Conservation (phyloP, 768 basidiomycete genomes). For the Tylopilus subfusipes region DNA sequence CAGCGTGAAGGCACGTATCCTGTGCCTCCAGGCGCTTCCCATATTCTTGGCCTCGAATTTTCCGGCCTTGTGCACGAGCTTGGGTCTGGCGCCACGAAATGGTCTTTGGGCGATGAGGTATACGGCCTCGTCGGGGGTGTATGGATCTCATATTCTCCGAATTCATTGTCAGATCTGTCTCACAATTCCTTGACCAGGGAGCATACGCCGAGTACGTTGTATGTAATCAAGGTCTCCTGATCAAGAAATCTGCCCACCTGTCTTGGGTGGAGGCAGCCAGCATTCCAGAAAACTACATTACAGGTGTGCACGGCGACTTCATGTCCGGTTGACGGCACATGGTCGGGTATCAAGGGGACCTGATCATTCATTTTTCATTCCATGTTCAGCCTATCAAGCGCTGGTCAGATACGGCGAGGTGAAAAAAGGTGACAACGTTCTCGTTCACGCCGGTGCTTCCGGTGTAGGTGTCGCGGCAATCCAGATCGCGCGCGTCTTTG, state of each 20-base stretch:
- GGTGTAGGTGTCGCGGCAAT: slow-evolving; percentile 88
- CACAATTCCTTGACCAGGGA: slow-evolving; percentile 47
- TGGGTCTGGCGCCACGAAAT: slow-evolving; percentile 48
- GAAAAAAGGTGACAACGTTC: slow-evolving; percentile 65
- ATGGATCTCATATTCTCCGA: slow-evolving; percentile 27
- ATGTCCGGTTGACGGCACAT: slow-evolving; percentile 3
- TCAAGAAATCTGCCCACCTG: slow-evolving; percentile 70
- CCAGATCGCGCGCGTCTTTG: slow-evolving; percentile 73
- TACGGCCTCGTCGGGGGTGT: slow-evolving; percentile 80
- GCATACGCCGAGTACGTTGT: slow-evolving; percentile 88
- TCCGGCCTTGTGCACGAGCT: slow-evolving; percentile 60
- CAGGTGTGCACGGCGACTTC: slow-evolving; percentile 48
- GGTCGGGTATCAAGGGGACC: background rate
- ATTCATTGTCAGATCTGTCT: background rate
- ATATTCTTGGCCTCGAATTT: slow-evolving; percentile 86
- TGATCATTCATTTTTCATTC: slow-evolving; percentile 1
- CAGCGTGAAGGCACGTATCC: slow-evolving; percentile 77
- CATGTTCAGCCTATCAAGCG: slow-evolving; percentile 53
- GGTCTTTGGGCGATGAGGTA: slow-evolving; percentile 67
- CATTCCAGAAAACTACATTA: slow-evolving; percentile 85
- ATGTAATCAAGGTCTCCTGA: slow-evolving; percentile 59
- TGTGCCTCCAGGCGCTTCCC: slow-evolving; percentile 68
- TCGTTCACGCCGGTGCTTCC: slow-evolving; percentile 89
- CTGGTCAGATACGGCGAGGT: slow-evolving; percentile 66
- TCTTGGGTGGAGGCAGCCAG: slow-evolving; percentile 84